Percentiles rank a stretch among this genome's conserved stretches.
phyloP scores from a whole-genome alignment of 345 rosid species.

The Microcos paniculata region DNA sequence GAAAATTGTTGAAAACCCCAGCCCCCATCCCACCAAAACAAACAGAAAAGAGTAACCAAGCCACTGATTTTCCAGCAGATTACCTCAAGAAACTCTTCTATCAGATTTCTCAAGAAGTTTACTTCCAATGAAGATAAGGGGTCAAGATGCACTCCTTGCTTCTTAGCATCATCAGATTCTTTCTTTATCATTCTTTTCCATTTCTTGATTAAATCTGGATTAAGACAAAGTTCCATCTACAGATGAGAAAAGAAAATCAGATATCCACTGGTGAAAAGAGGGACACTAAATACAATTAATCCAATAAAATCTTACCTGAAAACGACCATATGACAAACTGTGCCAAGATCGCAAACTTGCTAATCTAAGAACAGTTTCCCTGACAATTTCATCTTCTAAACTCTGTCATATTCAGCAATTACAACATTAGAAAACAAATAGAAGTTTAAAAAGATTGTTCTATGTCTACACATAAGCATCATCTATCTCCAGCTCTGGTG shows the following conservation, averaged over 20 bases:
- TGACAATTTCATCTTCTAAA: constrained; percentile 93
- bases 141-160: constrained; percentile 56
- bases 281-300: neutral
- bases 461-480: neutral
- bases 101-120: constrained; percentile 77
- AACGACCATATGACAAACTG: constrained; percentile 91
- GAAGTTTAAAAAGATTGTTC: neutral
- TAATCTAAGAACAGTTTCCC: constrained; percentile 74
- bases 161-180: constrained; percentile 66
- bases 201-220: constrained; percentile 79
- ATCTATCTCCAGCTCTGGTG: neutral
- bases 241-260: constrained; percentile 22
- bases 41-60: neutral
- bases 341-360: constrained; percentile 89
- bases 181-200: constrained; percentile 84
- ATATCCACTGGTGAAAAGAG: neutral
- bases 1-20: neutral
- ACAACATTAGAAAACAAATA: constrained; percentile 1
- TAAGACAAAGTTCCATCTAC: constrained; percentile 93
- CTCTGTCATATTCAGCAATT: constrained; percentile 54
- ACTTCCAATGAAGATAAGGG: constrained; percentile 64
- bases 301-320: constrained; percentile 55
- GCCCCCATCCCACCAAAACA: neutral
- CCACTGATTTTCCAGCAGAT: constrained; percentile 6
- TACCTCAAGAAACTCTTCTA: constrained; percentile 93